Evolutionary conservation across 768 basidiomycete genomes (phyloP), one percentile per base, ranked within the genome.

Genomic region (Gloeophyllum trabeum): DNA sequence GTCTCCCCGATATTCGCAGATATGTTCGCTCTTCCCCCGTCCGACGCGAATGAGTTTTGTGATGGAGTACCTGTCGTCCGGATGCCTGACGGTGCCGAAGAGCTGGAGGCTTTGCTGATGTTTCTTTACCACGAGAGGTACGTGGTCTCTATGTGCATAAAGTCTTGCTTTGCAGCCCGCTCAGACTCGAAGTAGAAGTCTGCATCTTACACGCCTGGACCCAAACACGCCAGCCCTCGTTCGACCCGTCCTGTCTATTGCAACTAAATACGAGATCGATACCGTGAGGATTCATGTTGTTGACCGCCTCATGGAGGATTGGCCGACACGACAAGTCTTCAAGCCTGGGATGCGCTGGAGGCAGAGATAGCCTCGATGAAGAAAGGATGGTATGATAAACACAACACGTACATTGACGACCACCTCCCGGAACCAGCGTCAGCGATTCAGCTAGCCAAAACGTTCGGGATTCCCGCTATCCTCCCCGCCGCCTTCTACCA

Each of bases 1-100:
- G 47, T 51, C 13, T 55, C 54, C 13, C 13, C 34, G 3, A 38
- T 55, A 6, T 55, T 55, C 22, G 32, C 39, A 10, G 48, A 45
- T n/a, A 44, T 55, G 36, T 51, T 55, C 38, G 21, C 16, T 2
- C 18, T 53, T 5, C 52, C 54, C 12, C 47, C 45, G 19, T 43
- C 51, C 6, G 19, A 25, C 6, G 30, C 24, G 21, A 22, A 43
- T 16, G 39, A 39, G 10, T 21, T 16, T 16, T 12, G 51, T 6
- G 54, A 53, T 13, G 50, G 46, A 34, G 50, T 53, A 22, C 46
- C 49, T 3, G 24, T 49, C 2, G 44, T 53, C 2, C 25, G 43
- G 4, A 32, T 53, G 2, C 32, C 46, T 1, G 54, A 55, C 41
- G 12, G 40, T 3, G 16, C 32, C 6, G 22, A 16, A 6, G 49